Conservation (phyloP, 2,329 filamentous ascomycete species). For the Colletotrichum viniferum region DNA sequence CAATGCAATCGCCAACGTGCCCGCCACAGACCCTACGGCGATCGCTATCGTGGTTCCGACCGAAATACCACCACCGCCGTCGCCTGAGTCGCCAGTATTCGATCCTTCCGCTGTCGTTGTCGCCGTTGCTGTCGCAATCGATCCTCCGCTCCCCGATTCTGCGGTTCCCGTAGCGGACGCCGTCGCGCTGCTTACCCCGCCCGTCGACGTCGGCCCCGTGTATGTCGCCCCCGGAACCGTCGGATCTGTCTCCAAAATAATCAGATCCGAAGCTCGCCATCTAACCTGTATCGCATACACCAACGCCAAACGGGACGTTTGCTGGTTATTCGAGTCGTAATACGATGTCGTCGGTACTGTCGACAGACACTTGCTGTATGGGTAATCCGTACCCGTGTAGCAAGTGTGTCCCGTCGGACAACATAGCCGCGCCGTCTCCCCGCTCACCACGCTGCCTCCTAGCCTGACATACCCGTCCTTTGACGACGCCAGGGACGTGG, state of each 20-base stretch:
- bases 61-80: background rate
- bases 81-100: background rate
- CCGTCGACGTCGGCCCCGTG: background rate
- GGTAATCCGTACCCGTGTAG: background rate
- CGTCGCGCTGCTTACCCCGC: background rate
- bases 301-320: background rate
- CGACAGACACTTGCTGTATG: conserved; percentile 19
- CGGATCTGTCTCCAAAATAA: conserved; percentile 23
- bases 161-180: background rate
- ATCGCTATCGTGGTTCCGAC: conserved; percentile 8
- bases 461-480: background rate
- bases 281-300: conserved; percentile 25
- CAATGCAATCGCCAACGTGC: background rate
- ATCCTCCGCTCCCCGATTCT: background rate
- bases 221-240: conserved; percentile 23
- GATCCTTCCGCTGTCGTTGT: background rate
- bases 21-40: conserved; percentile 6
- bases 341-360: conserved; percentile 17
- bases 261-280: conserved; percentile 23
- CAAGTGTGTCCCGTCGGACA: conserved; percentile 12
- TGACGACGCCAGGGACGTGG: background rate
- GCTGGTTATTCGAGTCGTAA: background rate
- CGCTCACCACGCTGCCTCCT: background rate
- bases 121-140: background rate
- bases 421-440: conserved; percentile 11